Evolutionary conservation across 1,284 basidiomycete genomes (phyloP).

Genomic region (Ustilago bromivora): DNA sequence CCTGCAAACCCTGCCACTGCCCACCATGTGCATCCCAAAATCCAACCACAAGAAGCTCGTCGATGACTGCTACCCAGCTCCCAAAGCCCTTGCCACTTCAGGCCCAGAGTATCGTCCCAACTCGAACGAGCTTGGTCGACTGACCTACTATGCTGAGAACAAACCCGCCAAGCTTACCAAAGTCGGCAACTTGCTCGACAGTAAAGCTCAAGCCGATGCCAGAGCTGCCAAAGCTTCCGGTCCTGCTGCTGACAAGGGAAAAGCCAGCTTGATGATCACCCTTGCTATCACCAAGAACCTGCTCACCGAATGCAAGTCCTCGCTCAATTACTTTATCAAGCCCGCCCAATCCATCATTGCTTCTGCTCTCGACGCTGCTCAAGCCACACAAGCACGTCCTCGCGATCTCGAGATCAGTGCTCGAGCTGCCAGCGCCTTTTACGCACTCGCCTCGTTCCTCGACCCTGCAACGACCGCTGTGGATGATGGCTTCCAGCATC

Average conservation of each 20-base stretch:
- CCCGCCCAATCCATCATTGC: slow-evolving; percentile 82
- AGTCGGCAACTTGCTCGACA: slow-evolving; percentile 84
- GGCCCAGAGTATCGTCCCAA: slow-evolving; percentile 78
- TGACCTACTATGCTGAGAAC: slow-evolving; percentile 93
- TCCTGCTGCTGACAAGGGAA: slow-evolving; percentile 75
- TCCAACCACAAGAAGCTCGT: slow-evolving; percentile 88
- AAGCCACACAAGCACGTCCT: slow-evolving; percentile 58
- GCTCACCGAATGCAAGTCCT: slow-evolving; percentile 87
- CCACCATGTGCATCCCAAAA: slow-evolving; percentile 73
- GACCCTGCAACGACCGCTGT: slow-evolving; percentile 76
- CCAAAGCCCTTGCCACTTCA: slow-evolving; percentile 80
- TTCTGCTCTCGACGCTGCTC: slow-evolving; percentile 76
- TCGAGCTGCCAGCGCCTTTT: slow-evolving; percentile 85
- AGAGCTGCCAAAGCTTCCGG: slow-evolving; percentile 77
- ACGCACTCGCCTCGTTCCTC: slow-evolving; percentile 91
- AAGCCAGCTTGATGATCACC: slow-evolving; percentile 87
- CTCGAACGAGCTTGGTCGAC: slow-evolving; percentile 84
- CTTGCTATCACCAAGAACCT: slow-evolving; percentile 85
- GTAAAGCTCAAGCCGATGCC: slow-evolving; percentile 79
- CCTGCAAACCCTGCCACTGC: neutral
- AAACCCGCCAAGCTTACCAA: slow-evolving; percentile 89
- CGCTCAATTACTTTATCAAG: slow-evolving; percentile 84
- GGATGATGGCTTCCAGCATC: slow-evolving; percentile 76
- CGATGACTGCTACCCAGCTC: slow-evolving; percentile 88
- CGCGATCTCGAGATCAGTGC: slow-evolving; percentile 85